Evolutionary conservation across 768 basidiomycete genomes (phyloP), one percentile per base, ranked within the genome.

Genomic region (Psilocybe tampanensis): DNA sequence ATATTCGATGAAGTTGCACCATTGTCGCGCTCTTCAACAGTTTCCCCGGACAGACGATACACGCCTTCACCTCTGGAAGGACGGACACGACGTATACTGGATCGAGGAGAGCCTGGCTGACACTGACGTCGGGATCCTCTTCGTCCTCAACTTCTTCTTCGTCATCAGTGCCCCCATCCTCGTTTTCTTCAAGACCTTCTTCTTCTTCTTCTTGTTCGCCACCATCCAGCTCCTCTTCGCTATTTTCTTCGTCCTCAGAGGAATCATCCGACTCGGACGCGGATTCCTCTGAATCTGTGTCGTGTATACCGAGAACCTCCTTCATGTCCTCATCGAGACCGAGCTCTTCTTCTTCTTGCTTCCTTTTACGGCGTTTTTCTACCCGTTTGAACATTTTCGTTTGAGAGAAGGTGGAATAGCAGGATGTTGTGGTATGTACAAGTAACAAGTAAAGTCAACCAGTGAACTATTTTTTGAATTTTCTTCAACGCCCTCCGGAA

Each of bases 261-360:
- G 61, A 54, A 22, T 24, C 58, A 43, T 74, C 76, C 8, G 69
- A 68, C 49, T 79, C 84, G 19, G 84, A 83, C 12, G 80, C 79
- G 12, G 86, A 86, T 71, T 90, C 89, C 45, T 89, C 87, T 26
- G 88, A 88, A 69, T 92, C 88, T 0, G 88, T 89, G 61, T 91
- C 86, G 41, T 90, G 78, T 60, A 92, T 66, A 22, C 88, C 90
- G 12, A 90, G 71, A 33, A 84, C 66, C 47, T 83, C 83, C 65
- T 80, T 88, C 74, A 77, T 75, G n/a, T 86, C 86, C 32, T 80
- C 81, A 55, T 89, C 83, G 5, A 89, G 62, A 0, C 84, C 86
- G 33, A 88, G 77, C 18, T 83, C 80, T 67, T 87, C 86, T 59
- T 88, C 88, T 60, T 86, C 76, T 64, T 86, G 77, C 57, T 76